Base-by-base conservation (phyloP, 2,329 filamentous ascomycete species). In the Phialophora chinensis region DNA sequence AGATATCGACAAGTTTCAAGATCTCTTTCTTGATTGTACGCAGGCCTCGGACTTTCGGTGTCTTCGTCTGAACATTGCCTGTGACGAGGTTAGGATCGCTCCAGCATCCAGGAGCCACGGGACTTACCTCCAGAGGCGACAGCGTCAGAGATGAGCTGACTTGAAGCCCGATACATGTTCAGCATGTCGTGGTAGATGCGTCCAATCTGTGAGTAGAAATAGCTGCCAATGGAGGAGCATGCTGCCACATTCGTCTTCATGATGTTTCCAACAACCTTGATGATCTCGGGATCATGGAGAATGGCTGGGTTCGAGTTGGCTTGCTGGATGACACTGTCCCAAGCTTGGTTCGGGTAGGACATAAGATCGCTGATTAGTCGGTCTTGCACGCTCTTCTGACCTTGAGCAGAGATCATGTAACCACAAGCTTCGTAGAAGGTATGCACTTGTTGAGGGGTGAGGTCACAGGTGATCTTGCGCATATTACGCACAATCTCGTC, bases 161-260 rank as follows among this genome's bases (percentile, higher is more conserved):
- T 98, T n/a, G 94, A 95, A 49, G 94, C 95, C 60, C 93, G 91
- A 79, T 98, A 99, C 96, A 99, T 99, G 75, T 95, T 94, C 65
- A 99, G 84, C 94, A 99, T 98, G 77, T 99, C 95, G 72, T 96
- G 89, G 79, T 98, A 99, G 73, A 99, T 98, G 65, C 93, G 90
- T 49, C 94, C 95, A 73, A 99, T 97, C 77, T 99, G 95, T 12
- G 95, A 94, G 76, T 97, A 97, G 79, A 99, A 99, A 81, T 98
- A 99, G 60, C 92, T 89, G 38, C 96, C 95, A 66, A 99, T 95
- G 0, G 95, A 98, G 42, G 91, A 92, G 79, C 95, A 99, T 42
- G 95, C 95, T n/a, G 96, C 94, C 4, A 99, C 95, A 74, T 99
- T 99, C 0, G 95, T 99, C 86, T 99, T 99, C 95, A 99, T 99